phyloP scores from a whole-genome alignment of 257 asterid species.

The Cruciata laevipes region DNA sequence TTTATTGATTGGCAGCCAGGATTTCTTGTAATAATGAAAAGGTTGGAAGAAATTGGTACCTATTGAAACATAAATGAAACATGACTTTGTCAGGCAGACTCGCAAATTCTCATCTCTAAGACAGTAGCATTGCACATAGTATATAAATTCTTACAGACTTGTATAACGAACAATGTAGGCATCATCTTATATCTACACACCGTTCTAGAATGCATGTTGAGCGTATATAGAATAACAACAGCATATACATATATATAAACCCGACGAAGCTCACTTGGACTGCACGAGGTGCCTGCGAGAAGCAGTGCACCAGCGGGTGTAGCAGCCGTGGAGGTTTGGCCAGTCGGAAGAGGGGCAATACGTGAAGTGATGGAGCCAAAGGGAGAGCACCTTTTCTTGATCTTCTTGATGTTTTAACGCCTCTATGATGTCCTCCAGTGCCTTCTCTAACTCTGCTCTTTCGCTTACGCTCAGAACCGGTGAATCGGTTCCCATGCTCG shows the following conservation, averaged over 20 bases:
- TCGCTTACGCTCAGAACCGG: conserved; percentile 56
- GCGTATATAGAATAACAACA: background rate
- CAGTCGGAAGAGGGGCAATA: conserved; percentile 75
- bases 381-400: conserved; percentile 75
- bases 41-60: conserved; percentile 12
- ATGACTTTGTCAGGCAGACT: background rate
- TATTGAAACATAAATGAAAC: background rate
- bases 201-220: background rate
- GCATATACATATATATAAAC: background rate
- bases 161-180: background rate
- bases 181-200: background rate
- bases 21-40: conserved; percentile 23
- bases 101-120: background rate
- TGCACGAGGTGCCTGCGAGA: conserved; percentile 41
- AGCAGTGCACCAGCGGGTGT: conserved; percentile 57
- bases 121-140: background rate
- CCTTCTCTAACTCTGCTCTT: conserved; percentile 62
- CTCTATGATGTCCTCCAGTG: conserved; percentile 51
- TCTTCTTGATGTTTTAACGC: conserved; percentile 53
- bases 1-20: conserved; percentile 17
- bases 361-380: conserved; percentile 90
- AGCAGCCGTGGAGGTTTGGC: conserved; percentile 79
- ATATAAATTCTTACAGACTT: background rate
- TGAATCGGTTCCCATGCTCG: conserved; percentile 63
- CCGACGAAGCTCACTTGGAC: background rate